These are phyloP conservation scores for Phytophthora palmivora DNA, from an alignment of 352 stramenopile genomes.

Conservation along the genomic window DNA sequence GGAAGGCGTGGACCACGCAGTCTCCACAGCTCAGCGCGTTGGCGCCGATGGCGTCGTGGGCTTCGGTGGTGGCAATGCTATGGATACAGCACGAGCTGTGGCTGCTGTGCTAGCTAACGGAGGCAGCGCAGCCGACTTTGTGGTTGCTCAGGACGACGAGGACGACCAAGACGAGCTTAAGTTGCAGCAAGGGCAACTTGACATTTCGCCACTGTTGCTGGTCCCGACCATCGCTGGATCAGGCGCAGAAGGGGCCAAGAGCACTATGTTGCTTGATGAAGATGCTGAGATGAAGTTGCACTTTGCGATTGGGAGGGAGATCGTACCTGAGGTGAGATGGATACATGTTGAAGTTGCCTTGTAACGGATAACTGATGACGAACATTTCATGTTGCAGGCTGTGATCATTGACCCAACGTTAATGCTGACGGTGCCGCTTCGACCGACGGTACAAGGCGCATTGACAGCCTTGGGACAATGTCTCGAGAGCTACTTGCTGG, in stretches of 20 bases:
- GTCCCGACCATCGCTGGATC: conserved; percentile 66
- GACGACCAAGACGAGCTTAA: conserved; percentile 17
- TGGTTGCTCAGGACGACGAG: conserved; percentile 13
- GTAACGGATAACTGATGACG: conserved; percentile 6
- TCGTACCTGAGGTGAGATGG: conserved; percentile 48
- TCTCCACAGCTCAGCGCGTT: conserved; percentile 61
- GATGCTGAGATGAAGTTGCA: conserved; percentile 65
- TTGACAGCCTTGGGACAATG: conserved; percentile 74
- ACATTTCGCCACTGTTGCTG: conserved; percentile 53
- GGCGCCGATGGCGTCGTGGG: conserved; percentile 72
- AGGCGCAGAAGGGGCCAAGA: conserved; percentile 61
- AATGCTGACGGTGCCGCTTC: conserved; percentile 65
- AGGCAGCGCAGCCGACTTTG: conserved; percentile 44
- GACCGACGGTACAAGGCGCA: conserved; percentile 60
- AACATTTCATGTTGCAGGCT: conserved; percentile 37
- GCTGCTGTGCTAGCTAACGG: conserved; percentile 61
- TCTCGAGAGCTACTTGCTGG: conserved; percentile 76
- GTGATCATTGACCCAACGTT: conserved; percentile 78
- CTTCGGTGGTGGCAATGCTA: conserved; percentile 71
- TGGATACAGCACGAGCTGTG: conserved; percentile 69
- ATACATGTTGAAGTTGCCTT: conserved; percentile 24
- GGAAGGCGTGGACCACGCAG: conserved; percentile 57
- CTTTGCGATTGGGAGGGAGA: conserved; percentile 43
- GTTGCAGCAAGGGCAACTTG: conserved; percentile 29
- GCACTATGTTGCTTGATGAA: conserved; percentile 69